phyloP scores from a whole-genome alignment of 805 yeast genomes.

The Candida berthetii region DNA sequence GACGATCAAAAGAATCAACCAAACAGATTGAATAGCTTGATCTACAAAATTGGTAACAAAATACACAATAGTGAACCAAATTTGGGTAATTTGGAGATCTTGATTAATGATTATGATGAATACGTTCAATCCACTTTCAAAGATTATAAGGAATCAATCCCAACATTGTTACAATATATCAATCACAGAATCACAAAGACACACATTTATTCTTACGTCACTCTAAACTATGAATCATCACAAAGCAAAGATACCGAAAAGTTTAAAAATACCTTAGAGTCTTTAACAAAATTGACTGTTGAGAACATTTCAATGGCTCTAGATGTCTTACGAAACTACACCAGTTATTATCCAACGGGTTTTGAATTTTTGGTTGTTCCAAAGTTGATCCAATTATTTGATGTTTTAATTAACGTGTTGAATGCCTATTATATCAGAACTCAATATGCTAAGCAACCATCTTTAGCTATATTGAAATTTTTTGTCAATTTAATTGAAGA shows the following conservation, averaged over 20 bases:
- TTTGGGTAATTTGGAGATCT: constrained; percentile 4
- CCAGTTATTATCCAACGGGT: constrained; percentile 13
- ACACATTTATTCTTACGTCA: constrained; percentile 6
- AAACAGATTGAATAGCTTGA: constrained; percentile 3
- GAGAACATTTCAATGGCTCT: constrained; percentile 8
- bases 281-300: constrained; percentile 1
- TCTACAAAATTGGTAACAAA: constrained; percentile 4
- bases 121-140: background rate
- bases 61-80: constrained; percentile 6
- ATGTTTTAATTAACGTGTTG: constrained; percentile 6
- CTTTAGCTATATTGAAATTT: constrained; percentile 7
- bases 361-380: constrained; percentile 12
- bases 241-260: constrained; percentile 5
- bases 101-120: constrained; percentile 1
- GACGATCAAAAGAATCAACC: constrained; percentile 3
- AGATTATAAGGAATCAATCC: constrained; percentile 6
- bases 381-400: constrained; percentile 8
- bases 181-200: constrained; percentile 8
- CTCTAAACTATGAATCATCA: constrained; percentile 14
- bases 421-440: constrained; percentile 7
- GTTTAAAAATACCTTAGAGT: constrained; percentile 1
- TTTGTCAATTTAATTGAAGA: constrained; percentile 12
- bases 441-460: constrained; percentile 2
- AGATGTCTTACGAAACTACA: constrained; percentile 15
- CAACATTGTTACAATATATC: constrained; percentile 6